phyloP scores from a whole-genome alignment of 78 protist genomes.

The Dictyostelium capitatum region DNA sequence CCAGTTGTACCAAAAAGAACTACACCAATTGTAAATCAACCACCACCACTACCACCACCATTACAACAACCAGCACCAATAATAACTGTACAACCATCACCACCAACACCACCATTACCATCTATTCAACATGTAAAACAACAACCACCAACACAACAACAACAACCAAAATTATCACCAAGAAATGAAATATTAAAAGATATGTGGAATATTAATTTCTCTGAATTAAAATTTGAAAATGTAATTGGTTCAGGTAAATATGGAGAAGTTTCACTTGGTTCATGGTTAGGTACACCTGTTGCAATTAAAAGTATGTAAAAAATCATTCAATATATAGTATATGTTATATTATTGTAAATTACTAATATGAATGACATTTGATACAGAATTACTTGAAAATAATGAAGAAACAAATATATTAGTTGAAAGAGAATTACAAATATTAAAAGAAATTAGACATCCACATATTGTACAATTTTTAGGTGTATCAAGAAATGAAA shows the following conservation, averaged over 20 bases:
- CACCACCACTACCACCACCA: not conserved
- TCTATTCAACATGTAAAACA: not conserved
- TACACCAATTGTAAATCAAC: no score
- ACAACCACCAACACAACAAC: not conserved
- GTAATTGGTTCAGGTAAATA: conserved; percentile 69
- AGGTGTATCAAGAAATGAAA: conserved; percentile 27
- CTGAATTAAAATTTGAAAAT: conserved; percentile 56
- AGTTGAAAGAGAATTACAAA: conserved; percentile 64
- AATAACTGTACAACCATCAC: not conserved
- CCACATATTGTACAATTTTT: conserved; percentile 71
- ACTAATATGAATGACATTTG: not conserved
- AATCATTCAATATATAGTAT: not conserved
- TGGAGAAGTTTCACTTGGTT: conserved; percentile 71
- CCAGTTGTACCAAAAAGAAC: not conserved
- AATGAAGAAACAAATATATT: conserved; percentile 37
- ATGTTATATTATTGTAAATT: not conserved
- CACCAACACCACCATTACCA: not conserved
- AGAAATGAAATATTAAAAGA: conserved; percentile 4
- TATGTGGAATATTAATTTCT: conserved; percentile 62
- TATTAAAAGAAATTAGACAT: conserved; percentile 62
- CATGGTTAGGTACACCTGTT: conserved; percentile 75
- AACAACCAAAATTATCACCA: conserved; percentile 34
- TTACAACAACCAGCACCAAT: not conserved
- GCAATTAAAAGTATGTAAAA: conserved; percentile 61
- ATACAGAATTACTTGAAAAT: conserved; percentile 29